Percentiles rank a stretch among this genome's conserved stretches.
phyloP scores from a whole-genome alignment of 139 green algal genomes.

The Trebouxia sp. region DNA sequence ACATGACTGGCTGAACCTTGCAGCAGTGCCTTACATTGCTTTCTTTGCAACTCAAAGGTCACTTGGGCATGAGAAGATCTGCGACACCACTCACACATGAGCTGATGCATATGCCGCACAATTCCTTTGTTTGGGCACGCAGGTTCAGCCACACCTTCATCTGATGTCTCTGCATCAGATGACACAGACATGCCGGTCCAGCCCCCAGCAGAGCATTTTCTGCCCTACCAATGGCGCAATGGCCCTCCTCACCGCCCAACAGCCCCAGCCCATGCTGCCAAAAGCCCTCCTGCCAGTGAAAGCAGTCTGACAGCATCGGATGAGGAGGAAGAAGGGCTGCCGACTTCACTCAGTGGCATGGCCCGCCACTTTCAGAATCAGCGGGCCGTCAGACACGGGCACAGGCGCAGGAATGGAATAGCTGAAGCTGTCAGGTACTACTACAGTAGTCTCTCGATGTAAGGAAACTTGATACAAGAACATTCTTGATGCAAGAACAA shows the following conservation, averaged over 20 bases:
- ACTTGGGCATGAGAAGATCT: too few species aligned
- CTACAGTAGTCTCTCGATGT: background rate
- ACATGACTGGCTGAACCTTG: too few species aligned
- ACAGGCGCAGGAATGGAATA: background rate
- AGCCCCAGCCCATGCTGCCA: background rate
- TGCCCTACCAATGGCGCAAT: background rate
- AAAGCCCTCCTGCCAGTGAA: background rate
- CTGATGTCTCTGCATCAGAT: too few species aligned
- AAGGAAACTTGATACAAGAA: too few species aligned
- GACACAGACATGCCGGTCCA: too few species aligned
- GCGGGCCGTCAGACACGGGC: background rate
- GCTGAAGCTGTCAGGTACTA: background rate
- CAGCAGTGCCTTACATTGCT: too few species aligned
- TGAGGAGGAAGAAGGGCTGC: background rate
- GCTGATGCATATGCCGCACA: too few species aligned
- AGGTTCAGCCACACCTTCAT: too few species aligned
- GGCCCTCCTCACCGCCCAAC: background rate
- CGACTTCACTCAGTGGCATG: conserved; percentile 1
- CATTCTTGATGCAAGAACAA: too few species aligned
- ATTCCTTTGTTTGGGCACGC: too few species aligned
- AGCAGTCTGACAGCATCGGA: background rate
- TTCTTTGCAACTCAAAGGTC: too few species aligned
- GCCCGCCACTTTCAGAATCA: conserved; percentile 7
- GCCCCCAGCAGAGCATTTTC: background rate
- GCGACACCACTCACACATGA: too few species aligned